Evolutionary conservation across 805 yeast genomes (phyloP).

Genomic region (Saccharomycopsis javanensis): DNA sequence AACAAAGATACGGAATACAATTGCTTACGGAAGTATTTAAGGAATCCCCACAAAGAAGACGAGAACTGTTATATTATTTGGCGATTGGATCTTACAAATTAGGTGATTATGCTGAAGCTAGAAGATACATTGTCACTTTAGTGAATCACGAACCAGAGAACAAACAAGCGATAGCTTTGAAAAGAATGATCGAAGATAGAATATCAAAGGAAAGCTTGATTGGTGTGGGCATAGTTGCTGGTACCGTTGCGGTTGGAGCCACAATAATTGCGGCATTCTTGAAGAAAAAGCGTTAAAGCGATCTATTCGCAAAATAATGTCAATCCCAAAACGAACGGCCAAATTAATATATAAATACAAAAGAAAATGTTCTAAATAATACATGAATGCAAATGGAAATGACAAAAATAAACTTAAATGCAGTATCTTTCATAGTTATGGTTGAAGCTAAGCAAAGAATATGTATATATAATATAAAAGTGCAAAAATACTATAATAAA

Average conservation of each 20-base stretch:
- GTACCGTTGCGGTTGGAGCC: slow-evolving; percentile 76
- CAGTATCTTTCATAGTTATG: too few species aligned
- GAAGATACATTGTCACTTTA: slow-evolving; percentile 73
- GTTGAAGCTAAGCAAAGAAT: too few species aligned
- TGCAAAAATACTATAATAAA: too few species aligned
- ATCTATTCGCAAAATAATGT: too few species aligned
- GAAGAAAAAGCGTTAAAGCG: slow-evolving; percentile 25
- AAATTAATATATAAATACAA: too few species aligned
- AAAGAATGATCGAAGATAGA: slow-evolving; percentile 71
- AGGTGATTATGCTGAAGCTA: slow-evolving; percentile 79
- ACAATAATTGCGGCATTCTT: slow-evolving; percentile 42
- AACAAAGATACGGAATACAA: slow-evolving; percentile 72
- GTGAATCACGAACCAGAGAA: slow-evolving; percentile 77
- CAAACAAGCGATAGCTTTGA: slow-evolving; percentile 61
- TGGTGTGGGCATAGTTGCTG: slow-evolving; percentile 82
- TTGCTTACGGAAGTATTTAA: slow-evolving; percentile 61
- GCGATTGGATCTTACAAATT: slow-evolving; percentile 81
- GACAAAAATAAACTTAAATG: too few species aligned
- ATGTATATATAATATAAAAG: too few species aligned
- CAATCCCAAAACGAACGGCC: too few species aligned
- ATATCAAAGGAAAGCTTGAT: slow-evolving; percentile 80
- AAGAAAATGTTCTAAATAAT: too few species aligned
- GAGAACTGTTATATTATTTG: slow-evolving; percentile 84
- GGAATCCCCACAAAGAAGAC: slow-evolving; percentile 70
- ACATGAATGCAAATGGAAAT: too few species aligned